A percentile compares a stretch with the other conserved stretches of the same genome.
These are phyloP conservation scores for Cyberlindnera japonica DNA, from an alignment of 805 yeast species.

Conservation along the genomic window DNA sequence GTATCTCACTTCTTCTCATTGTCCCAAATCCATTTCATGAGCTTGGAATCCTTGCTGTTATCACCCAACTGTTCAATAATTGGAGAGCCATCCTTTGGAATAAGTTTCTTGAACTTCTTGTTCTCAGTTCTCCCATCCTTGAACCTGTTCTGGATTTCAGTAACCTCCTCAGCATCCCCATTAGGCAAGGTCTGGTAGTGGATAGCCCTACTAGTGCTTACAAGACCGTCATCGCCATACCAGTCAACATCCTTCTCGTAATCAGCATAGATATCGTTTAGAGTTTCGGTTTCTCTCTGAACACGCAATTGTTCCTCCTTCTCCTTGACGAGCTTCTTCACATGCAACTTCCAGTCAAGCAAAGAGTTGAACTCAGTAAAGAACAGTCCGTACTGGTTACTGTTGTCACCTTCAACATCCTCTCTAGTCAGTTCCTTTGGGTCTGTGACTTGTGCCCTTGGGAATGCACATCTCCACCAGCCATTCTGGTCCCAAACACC, in stretches of 20 bases:
- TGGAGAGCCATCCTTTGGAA: conserved; percentile 37
- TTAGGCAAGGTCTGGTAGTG: conserved; percentile 36
- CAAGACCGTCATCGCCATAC: conserved; percentile 4
- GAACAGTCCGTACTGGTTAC: conserved; percentile 51
- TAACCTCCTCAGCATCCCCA: conserved; percentile 41
- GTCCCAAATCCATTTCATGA: conserved; percentile 26
- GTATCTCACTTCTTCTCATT: conserved; percentile 4
- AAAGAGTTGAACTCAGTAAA: conserved; percentile 64
- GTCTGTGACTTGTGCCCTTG: conserved; percentile 38
- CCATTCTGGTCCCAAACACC: conserved; percentile 84
- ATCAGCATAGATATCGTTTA: conserved; percentile 22
- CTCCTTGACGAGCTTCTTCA: conserved; percentile 42
- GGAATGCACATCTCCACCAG: conserved; percentile 88
- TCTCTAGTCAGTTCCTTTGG: conserved; percentile 45
- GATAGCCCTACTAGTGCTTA: conserved; percentile 27
- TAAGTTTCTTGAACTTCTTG: conserved; percentile 35
- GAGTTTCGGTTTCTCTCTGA: conserved; percentile 14
- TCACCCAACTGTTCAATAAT: conserved; percentile 24
- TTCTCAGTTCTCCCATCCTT: conserved; percentile 41
- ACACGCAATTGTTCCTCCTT: conserved; percentile 29
- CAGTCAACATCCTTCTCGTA: conserved; percentile 24
- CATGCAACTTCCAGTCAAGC: conserved; percentile 62
- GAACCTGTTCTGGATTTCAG: conserved; percentile 34
- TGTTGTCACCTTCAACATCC: conserved; percentile 45
- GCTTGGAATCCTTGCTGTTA: conserved; percentile 3